Percentiles rank a stretch among this genome's conserved stretches.
Conservation (phyloP, 2,329 filamentous ascomycete species). For the Teratosphaeria viscida region DNA sequence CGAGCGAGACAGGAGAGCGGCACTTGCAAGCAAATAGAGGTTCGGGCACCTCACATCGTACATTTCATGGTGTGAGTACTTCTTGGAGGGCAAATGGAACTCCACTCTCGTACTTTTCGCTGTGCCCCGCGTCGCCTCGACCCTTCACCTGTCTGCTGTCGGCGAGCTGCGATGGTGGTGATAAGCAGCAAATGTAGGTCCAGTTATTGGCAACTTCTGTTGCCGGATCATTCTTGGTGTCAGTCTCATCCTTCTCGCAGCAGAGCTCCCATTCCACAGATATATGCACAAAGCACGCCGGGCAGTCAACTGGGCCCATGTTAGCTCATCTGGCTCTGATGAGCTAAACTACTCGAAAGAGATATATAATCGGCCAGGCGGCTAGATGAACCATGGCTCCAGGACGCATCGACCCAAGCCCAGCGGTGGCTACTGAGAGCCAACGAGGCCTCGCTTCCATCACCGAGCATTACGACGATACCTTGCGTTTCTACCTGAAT, state of each 20-base stretch:
- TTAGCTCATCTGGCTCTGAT: background rate
- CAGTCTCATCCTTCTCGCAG: background rate
- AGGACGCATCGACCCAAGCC: conserved; percentile 38
- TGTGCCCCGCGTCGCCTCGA: background rate
- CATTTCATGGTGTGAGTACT: too few species aligned
- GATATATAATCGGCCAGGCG: background rate
- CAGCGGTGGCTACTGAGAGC: conserved; percentile 36
- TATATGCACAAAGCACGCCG: background rate
- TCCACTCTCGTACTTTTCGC: background rate
- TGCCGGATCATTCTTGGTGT: background rate
- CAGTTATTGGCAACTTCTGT: background rate
- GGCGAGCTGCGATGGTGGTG: background rate
- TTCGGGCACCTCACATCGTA: too few species aligned
- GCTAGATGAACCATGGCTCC: conserved; percentile 45
- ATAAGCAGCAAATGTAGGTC: background rate
- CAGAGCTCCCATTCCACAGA: background rate
- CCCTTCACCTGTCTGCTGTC: background rate
- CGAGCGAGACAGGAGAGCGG: too few species aligned
- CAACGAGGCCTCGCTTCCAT: conserved; percentile 46
- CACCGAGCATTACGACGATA: conserved; percentile 73
- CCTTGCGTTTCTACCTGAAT: conserved; percentile 85
- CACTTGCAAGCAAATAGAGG: too few species aligned
- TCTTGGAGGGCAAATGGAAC: too few species aligned
- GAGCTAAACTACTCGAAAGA: background rate
- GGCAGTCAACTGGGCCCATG: background rate